Evolutionary conservation across 768 basidiomycete genomes (phyloP), one percentile per base, ranked within the genome.

Genomic region (Tricholoma flavovirens): DNA sequence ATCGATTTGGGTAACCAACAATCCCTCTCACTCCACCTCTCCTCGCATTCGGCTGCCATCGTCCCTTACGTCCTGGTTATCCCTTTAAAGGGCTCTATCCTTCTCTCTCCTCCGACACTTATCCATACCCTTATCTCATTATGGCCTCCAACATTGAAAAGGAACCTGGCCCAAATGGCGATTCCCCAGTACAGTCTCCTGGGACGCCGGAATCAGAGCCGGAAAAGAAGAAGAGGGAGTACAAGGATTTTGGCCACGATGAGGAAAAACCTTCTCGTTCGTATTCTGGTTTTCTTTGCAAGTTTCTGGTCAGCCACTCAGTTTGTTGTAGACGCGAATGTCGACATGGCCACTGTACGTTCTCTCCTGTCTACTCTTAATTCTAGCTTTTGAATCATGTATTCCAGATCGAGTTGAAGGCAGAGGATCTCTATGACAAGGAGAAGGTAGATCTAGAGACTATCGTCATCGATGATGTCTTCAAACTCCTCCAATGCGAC

Each of bases 371-470:
- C 1, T 50, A 42, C 42, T 48, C 15, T 35, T 43, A 30, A 8
- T n/a, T 46, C 10, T 24, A 5, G 1, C 14, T 55, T 21, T 56
- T 57, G 33, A 58, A 49, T 17, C 29, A 24, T 7, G 36, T 42
- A 22, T 22, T 14, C 54, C 78, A 77, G 83, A 94, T 95, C 58
- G 88, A 93, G 73, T 81, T 95, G 64, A 93, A 86, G 71, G 91
- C 92, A 3, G 93, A 94, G 72, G 93, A 95, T 71, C 75, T 94
- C 50, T 98, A 97, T 71, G 94, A 97, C 74, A 96, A 96, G 77
- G 96, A 98, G 75, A 98, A 98, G 78, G 96, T 98, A 74, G 96
- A 98, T 74, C 80, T 98, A 57, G 96, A 98, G 79, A 95, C 93
- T 19, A 88, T 98, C 64, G 88, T 92, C 61, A 89, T 98, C 70